Base-by-base conservation (phyloP, 106 monocot species). In the Dendrobium catenatum region DNA sequence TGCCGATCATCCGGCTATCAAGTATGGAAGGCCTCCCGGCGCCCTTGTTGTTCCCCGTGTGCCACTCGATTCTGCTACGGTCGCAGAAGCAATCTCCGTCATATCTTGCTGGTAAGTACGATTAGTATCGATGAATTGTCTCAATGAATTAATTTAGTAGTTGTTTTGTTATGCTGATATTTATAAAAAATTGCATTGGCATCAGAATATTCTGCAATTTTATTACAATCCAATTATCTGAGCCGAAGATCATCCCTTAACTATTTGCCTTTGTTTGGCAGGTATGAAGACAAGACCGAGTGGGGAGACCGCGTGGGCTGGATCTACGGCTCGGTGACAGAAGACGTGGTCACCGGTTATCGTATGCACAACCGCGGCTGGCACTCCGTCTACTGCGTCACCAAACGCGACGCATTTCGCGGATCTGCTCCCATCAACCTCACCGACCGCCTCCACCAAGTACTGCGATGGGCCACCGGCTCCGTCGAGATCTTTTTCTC, bases 401-500 rank as follows among this genome's bases (percentile, higher is more conserved):
- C 92, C 24, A 89, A 92, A 55, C 87, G 92, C 5, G 92, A 92
- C 75, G 89, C 92, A 47, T 92, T 92, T 82, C 92, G 92, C 7
- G 92, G 87, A 4, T 87, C 87, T 2, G 92, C 92, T 6, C 92
- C 92, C 9, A 83, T 83, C 72, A 83, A 83, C 26, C 83, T 83
- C 18, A 83, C 83, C 9, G 83, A 83, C 59, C 33, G 92, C 8
- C 89, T 92, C 16, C 92, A 92, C 86, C 92, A 92, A 55, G 92
- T 92, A 42, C 89, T 92, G 77, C 85, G 92, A 27, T 92, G 92
- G 92, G 92, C 92, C 37, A 92, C 92, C 0, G 92, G 92, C 13
- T 92, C 92, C 6, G 92, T 92, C n/a, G 92, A 92, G 82, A 92
- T 92, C 73, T 92, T 92, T 82, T 92, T 92, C 87, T 92, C 92